A percentile compares a stretch with the other conserved stretches of the same genome.
Conservation (phyloP, 768 basidiomycete species). For the Holtermanniella nyarrowii region DNA sequence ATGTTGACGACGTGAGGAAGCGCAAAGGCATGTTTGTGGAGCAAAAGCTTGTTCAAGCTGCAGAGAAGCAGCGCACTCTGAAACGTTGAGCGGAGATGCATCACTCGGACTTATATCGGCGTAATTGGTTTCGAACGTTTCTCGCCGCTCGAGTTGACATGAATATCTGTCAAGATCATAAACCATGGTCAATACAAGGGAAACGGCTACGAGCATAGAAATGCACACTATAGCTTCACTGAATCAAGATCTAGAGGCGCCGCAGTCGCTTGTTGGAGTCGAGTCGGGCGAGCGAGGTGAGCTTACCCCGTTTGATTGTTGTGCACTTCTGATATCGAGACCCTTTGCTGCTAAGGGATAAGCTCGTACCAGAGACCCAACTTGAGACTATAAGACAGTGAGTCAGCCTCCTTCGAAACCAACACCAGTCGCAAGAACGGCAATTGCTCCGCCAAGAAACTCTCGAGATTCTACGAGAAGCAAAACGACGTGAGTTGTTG, state of each 20-base stretch:
- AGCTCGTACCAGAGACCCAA: background rate
- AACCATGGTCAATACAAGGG: background rate
- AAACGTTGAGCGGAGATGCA: constrained; percentile 43
- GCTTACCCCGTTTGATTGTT: background rate
- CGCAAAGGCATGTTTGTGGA: constrained; percentile 95
- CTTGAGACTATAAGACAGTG: background rate
- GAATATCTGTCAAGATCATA: too few species aligned
- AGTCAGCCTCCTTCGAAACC: background rate
- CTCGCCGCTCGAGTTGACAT: too few species aligned
- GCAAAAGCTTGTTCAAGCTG: constrained; percentile 84
- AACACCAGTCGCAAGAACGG: background rate
- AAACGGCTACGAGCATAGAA: background rate
- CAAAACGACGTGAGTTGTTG: constrained; percentile 30
- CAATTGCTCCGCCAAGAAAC: constrained; percentile 18
- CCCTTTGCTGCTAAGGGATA: background rate
- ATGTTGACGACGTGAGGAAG: constrained; percentile 81
- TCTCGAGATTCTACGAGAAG: constrained; percentile 35
- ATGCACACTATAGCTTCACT: background rate
- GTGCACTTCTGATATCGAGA: background rate
- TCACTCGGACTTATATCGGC: too few species aligned
- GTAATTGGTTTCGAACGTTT: too few species aligned
- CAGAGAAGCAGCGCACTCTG: constrained; percentile 91
- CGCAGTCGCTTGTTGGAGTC: background rate
- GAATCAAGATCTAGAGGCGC: background rate
- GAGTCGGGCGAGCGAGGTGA: background rate